Evolutionary conservation across 176 grass and related monocot genomes (phyloP), one percentile per base, ranked within the genome.

Genomic region (Puccinellia tenuiflora): DNA sequence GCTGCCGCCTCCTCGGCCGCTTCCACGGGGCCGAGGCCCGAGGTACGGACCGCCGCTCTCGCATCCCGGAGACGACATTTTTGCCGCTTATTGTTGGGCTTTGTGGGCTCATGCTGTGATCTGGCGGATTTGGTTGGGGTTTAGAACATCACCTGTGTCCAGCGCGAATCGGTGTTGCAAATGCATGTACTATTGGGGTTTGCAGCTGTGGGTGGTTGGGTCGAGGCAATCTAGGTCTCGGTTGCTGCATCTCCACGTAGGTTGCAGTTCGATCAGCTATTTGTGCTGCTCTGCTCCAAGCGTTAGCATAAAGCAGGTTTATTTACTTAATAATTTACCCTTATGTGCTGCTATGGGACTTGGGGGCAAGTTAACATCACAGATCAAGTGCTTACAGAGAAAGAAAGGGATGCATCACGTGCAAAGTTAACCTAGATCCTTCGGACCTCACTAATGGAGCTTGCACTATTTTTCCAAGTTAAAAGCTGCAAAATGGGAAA

Each of bases 31-130:
- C 80, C 75, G 51, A 89, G 85, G 75, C 81, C 89, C 26, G 84
- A 92, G 92, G 89, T 94, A 92, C 75, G 20, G 24, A 81, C 66
- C 20, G 25, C 31, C 39, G 30, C 38, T 22, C 66, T 29, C 22
- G 26, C 82, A 74, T 81, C 61, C 67, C 43, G 4, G 18, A 4
- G 22, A 60, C 29, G n/a, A 5, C 79, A 35, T 68, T 68, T 76
- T 83, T 31, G 10, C 66, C 2, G 26, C 28, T 16, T n/a, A 51
- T 40, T 53, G n/a, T 61, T 79, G 61, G 20, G 33, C 16, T 28
- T 62, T 29, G 29, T 21, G 31, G 31, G 47, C 38, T 39, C 42
- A 6, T 43, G 7, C 45, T 56, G 55, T 90, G 84, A 90, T 90
- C 79, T 86, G 50, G 30, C 34, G 54, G 59, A 54, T 57, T 68